Percentiles rank a stretch among this genome's conserved stretches.
phyloP scores from a whole-genome alignment of 495 filamentous ascomycete species.

The Aspergillus cristatus region DNA sequence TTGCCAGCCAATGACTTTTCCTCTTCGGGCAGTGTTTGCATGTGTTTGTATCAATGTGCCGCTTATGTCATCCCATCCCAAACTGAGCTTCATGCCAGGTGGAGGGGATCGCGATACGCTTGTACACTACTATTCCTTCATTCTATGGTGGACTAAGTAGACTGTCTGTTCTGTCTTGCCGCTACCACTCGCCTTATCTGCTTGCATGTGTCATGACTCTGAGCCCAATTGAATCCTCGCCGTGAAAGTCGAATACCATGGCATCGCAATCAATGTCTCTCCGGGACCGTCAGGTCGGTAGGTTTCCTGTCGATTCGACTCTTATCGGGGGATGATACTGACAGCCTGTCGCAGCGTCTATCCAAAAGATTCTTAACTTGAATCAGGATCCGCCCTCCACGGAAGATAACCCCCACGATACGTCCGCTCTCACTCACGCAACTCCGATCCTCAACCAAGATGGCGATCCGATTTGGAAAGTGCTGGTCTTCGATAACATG shows the following conservation, averaged over 20 bases:
- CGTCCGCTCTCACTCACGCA: conserved; percentile 48
- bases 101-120: conserved; percentile 6
- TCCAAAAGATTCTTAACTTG: conserved; percentile 92
- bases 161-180: not conserved
- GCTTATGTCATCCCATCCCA: conserved; percentile 11
- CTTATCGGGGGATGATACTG: conserved; percentile 7
- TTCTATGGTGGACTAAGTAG: not conserved
- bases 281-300: conserved; percentile 95
- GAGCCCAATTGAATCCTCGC: conserved; percentile 9
- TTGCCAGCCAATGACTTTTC: not conserved
- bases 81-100: conserved; percentile 17
- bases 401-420: conserved; percentile 46
- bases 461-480: conserved; percentile 75
- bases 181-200: not conserved
- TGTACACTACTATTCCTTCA: no score
- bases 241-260: conserved; percentile 41
- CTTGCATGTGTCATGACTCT: conserved; percentile 15
- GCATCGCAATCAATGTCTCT: conserved; percentile 65
- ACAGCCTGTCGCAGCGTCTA: conserved; percentile 57
- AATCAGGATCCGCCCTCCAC: conserved; percentile 60
- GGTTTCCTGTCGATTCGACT: conserved; percentile 45
- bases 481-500: conserved; percentile 59
- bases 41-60: conserved; percentile 9
- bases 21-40: conserved; percentile 5
- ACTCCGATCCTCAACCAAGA: conserved; percentile 79